Percentiles rank a stretch among this genome's conserved stretches.
Evolutionary conservation across 2,329 filamentous ascomycete genomes (phyloP).

Genomic region (Xylariaceae sp.): DNA sequence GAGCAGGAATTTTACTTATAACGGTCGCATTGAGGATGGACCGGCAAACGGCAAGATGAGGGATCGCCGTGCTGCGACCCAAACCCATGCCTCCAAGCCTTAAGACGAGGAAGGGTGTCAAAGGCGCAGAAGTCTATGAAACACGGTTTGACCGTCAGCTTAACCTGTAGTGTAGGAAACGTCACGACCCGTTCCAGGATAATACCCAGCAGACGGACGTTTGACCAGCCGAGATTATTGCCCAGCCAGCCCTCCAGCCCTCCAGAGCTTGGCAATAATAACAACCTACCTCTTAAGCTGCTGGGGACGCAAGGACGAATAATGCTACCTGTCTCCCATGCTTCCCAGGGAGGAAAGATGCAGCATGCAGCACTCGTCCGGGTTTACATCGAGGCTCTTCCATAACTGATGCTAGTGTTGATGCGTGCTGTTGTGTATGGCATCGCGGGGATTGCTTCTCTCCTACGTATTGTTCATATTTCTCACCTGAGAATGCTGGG

Average conservation of each 20-base stretch:
- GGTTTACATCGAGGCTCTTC: constrained; percentile 12
- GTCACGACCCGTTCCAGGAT: constrained; percentile 10
- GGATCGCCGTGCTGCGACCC: constrained; percentile 42
- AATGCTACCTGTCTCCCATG: too few relatives aligned
- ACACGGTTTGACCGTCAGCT: constrained; percentile 36
- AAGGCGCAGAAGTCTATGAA: constrained; percentile 34
- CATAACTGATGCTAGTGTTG: too few relatives aligned
- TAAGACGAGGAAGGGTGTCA: constrained; percentile 25
- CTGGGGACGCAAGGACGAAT: background rate
- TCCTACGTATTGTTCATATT: background rate
- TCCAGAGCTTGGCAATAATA: constrained; percentile 16
- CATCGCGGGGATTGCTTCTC: too few relatives aligned
- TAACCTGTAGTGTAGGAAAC: constrained; percentile 23
- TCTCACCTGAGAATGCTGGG: background rate
- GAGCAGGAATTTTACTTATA: constrained; percentile 51
- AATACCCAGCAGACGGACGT: constrained; percentile 22
- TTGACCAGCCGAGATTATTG: constrained; percentile 21
- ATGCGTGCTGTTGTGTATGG: background rate
- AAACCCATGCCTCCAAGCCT: constrained; percentile 33
- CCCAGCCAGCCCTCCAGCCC: background rate
- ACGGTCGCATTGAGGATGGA: constrained; percentile 34
- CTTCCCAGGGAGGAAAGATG: constrained; percentile 6
- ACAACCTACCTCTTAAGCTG: constrained; percentile 15
- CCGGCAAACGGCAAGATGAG: constrained; percentile 37
- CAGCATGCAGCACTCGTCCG: background rate